Conservation (phyloP, 176 grass and related monocot species). For the Aechmea fasciata region DNA sequence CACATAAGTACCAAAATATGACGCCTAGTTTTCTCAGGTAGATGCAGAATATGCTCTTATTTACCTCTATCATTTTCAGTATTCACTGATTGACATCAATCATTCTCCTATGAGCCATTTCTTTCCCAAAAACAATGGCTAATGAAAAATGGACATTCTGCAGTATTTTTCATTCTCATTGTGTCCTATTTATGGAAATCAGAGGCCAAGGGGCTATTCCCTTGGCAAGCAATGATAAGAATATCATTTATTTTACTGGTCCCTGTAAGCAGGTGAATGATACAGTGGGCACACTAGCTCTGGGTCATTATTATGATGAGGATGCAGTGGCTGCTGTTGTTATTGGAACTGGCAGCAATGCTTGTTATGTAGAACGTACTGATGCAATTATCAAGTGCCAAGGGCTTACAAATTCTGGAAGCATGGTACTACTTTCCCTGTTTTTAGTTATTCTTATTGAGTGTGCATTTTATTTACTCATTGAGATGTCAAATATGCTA, state of each 20-base stretch:
- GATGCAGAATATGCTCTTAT: no score
- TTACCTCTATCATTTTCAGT: no score
- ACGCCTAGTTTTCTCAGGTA: no score
- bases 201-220: background rate
- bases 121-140: no score
- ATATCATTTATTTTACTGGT: background rate
- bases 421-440: conserved; percentile 58
- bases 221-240: background rate
- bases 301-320: conserved; percentile 73
- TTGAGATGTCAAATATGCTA: background rate
- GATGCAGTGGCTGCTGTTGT: conserved; percentile 89
- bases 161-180: background rate
- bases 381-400: conserved; percentile 95
- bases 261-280: conserved; percentile 72
- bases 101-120: no score
- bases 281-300: conserved; percentile 89
- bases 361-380: conserved; percentile 83
- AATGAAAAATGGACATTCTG: no score
- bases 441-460: conserved; percentile 24
- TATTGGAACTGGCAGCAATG: conserved; percentile 83
- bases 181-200: background rate
- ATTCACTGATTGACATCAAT: no score
- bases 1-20: no score
- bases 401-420: conserved; percentile 77
- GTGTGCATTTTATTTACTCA: background rate